Percentiles rank a stretch among this genome's conserved stretches.
These are phyloP conservation scores for Paecilomyces niveus DNA, from an alignment of 2,329 filamentous ascomycete genomes.

Conservation along the genomic window DNA sequence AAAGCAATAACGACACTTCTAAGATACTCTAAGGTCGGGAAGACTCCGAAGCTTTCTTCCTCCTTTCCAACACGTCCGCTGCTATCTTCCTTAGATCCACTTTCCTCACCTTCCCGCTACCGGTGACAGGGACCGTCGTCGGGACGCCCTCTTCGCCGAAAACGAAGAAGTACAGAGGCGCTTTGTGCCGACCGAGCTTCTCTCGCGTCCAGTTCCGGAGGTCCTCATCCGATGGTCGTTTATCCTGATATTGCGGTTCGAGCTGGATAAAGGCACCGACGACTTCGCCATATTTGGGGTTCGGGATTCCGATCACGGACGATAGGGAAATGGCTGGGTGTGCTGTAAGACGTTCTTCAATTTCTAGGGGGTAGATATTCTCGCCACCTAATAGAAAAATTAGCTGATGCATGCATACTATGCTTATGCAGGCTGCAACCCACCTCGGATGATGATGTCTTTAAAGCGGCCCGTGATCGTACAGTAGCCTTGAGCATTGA, in stretches of 20 bases:
- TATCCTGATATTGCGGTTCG: background rate
- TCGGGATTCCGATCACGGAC: conserved; percentile 62
- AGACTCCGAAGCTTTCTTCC: conserved; percentile 23
- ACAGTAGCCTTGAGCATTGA: conserved; percentile 57
- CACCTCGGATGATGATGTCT: conserved; percentile 68
- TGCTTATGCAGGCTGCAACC: conserved; percentile 4
- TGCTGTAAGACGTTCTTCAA: conserved; percentile 63
- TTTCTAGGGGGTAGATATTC: conserved; percentile 68
- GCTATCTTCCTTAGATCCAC: conserved; percentile 45
- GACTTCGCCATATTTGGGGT: conserved; percentile 66
- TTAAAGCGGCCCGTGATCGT: conserved; percentile 70
- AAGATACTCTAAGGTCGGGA: background rate
- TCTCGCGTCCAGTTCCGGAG: conserved; percentile 56
- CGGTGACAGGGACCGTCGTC: conserved; percentile 54
- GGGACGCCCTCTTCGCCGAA: conserved; percentile 55
- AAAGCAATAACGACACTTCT: background rate
- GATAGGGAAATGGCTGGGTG: conserved; percentile 58
- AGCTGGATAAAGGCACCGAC: conserved; percentile 53
- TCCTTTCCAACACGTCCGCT: conserved; percentile 33
- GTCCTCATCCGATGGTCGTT: conserved; percentile 37
- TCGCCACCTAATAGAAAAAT: conserved; percentile 49
- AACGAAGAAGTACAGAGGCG: conserved; percentile 67
- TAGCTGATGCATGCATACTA: background rate
- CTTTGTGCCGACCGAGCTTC: conserved; percentile 58
- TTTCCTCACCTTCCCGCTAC: conserved; percentile 64